Evolutionary conservation across 371 early-diverging fungal genomes (phyloP), one percentile per base, ranked within the genome.

Genomic region (Entomophthora muscae): DNA sequence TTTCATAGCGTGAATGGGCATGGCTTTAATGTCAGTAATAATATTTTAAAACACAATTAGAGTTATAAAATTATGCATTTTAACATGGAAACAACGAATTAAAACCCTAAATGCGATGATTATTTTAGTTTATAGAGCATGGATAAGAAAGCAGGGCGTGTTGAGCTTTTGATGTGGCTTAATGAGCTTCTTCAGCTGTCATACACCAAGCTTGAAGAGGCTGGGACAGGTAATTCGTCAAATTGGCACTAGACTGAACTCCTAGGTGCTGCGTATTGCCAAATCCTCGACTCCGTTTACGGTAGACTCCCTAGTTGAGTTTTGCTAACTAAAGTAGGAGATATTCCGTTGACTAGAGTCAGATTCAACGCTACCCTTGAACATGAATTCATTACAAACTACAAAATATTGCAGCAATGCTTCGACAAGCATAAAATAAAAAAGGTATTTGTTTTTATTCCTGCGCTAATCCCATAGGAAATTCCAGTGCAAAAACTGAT

Each of bases 131-230:
- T 42, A 10, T 42, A 10, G 42, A 42, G 5, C 17, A 60, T 32
- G 33, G 3, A 23, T 1, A 77, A 67, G 90, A 76, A 80, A 54
- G 88, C 86, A 75, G 84, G 85, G 65, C 79, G 95, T 70, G 84
- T 78, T 42, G 94, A 93, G 69, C 79, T 97, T 32, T 70, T 96
- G 24, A 83, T 82, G 51, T 95, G 97, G 97, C 64, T 93, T 63
- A 96, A 95, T 71, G 91, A 90, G 62, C 80, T 94, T 27, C 77
- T 89, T 42, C 87, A 87, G 63, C 74, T 90, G 55, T 86, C 77
- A 67, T 89, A 89, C 73, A 89, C 90, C 64, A 94, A 93, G 70
- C 75, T 96, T 32, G 95, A 96, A 73, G 93, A 94, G 70, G 82
- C 87, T 61, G 95, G 97, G 53, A 83, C 90, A 67, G 92, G 92